Evolutionary conservation across 257 asterid species (phyloP).

Genomic region (Fraxinus cuspidata): DNA sequence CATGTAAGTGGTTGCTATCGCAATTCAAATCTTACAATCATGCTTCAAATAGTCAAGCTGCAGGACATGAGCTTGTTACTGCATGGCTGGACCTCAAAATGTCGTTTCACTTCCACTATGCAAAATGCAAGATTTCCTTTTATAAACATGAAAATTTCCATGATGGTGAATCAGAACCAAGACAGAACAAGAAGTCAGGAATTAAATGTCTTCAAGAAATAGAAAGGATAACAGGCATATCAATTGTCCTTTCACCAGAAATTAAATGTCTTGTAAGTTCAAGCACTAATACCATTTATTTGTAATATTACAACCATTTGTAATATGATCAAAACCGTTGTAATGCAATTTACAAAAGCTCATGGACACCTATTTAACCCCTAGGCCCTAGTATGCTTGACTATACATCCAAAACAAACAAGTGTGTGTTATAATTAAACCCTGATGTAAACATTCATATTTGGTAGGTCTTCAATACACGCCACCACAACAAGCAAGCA

Average conservation of each 20-base stretch:
- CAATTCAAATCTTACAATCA: neutral
- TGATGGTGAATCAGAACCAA: neutral
- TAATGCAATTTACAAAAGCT: neutral
- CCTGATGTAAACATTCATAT: neutral
- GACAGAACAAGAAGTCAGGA: neutral
- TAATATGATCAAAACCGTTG: neutral
- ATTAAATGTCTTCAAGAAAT: neutral
- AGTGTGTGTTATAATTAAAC: neutral
- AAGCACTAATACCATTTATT: neutral
- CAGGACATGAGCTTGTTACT: neutral
- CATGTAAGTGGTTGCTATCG: neutral
- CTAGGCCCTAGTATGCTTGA: neutral
- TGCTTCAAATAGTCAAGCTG: neutral
- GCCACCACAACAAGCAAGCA: neutral
- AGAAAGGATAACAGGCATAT: neutral
- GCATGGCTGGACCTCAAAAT: neutral
- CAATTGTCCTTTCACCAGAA: too few species aligned
- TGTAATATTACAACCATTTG: neutral
- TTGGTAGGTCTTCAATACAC: neutral
- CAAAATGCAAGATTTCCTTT: conserved; percentile 12
- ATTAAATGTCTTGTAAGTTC: neutral
- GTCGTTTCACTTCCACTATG: conserved; percentile 11
- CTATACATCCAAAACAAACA: neutral
- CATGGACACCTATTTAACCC: neutral
- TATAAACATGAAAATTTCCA: neutral